These are phyloP conservation scores for Annona squamosa DNA, from an alignment of 164 flowering plant species.

Conservation along the genomic window DNA sequence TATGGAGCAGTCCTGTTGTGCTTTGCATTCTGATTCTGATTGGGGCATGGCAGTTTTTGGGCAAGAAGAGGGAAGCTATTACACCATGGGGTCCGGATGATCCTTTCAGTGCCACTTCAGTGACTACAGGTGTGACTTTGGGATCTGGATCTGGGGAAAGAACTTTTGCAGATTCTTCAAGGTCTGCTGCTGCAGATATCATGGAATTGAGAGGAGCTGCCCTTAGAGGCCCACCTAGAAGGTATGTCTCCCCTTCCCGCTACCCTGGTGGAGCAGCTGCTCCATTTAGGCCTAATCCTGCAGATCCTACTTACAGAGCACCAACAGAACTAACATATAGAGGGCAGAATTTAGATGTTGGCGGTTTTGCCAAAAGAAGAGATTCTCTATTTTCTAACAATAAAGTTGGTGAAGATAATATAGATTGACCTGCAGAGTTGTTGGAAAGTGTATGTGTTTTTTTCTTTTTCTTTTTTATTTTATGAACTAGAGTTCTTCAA, in stretches of 20 bases:
- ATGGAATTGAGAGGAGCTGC: constrained; percentile 60
- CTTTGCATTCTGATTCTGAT: constrained; percentile 72
- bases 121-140: constrained; percentile 40
- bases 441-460: background rate
- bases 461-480: background rate
- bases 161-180: constrained; percentile 53
- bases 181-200: constrained; percentile 34
- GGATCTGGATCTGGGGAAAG: constrained; percentile 52
- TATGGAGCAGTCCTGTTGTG: constrained; percentile 87
- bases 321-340: constrained; percentile 64
- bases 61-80: constrained; percentile 85
- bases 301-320: constrained; percentile 53
- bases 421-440: constrained; percentile 21
- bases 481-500: constrained; percentile 10
- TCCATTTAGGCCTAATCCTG: constrained; percentile 53
- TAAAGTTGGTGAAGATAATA: constrained; percentile 50
- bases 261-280: constrained; percentile 53
- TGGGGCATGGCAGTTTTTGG: constrained; percentile 84
- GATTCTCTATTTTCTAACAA: constrained; percentile 48
- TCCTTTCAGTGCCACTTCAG: constrained; percentile 55
- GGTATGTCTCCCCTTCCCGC: constrained; percentile 68
- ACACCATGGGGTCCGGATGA: constrained; percentile 91
- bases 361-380: constrained; percentile 60
- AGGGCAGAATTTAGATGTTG: constrained; percentile 51
- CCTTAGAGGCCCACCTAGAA: constrained; percentile 55